These are phyloP conservation scores for Oryza officinalis DNA, from an alignment of 176 grass and related monocot genomes.

Conservation along the genomic window DNA sequence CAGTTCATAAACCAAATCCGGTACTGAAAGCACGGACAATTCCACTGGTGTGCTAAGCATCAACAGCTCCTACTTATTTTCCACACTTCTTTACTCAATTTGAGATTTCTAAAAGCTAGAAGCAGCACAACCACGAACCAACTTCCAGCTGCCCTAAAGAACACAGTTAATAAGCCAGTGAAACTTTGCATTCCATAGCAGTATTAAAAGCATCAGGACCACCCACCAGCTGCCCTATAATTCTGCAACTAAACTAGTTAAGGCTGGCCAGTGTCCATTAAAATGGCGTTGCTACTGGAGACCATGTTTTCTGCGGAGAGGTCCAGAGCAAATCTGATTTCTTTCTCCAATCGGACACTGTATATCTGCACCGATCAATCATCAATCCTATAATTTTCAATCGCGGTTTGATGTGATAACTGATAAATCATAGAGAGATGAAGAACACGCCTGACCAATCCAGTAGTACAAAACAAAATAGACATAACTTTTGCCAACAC, in stretches of 20 bases:
- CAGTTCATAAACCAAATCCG: conserved; percentile 37
- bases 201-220: conserved; percentile 44
- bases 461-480: neutral
- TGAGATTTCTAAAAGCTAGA: conserved; percentile 16
- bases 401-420: conserved; percentile 14
- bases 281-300: conserved; percentile 22
- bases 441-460: conserved; percentile 33
- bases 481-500: neutral
- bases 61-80: conserved; percentile 21
- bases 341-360: neutral
- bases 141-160: conserved; percentile 35
- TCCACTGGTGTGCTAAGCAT: conserved; percentile 14
- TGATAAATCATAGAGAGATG: neutral
- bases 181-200: conserved; percentile 29
- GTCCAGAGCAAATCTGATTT: neutral
- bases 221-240: conserved; percentile 50
- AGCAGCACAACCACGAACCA: conserved; percentile 19
- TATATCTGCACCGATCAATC: conserved; percentile 24
- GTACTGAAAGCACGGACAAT: conserved; percentile 31
- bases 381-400: neutral
- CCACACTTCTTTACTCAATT: conserved; percentile 24
- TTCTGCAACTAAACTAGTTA: conserved; percentile 40
- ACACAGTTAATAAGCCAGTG: conserved; percentile 26
- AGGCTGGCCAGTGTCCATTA: conserved; percentile 37
- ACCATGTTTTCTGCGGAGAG: neutral